Evolutionary conservation across 2,329 filamentous ascomycete genomes (phyloP), one percentile per base, ranked within the genome.

Genomic region (Ustulina deusta): DNA sequence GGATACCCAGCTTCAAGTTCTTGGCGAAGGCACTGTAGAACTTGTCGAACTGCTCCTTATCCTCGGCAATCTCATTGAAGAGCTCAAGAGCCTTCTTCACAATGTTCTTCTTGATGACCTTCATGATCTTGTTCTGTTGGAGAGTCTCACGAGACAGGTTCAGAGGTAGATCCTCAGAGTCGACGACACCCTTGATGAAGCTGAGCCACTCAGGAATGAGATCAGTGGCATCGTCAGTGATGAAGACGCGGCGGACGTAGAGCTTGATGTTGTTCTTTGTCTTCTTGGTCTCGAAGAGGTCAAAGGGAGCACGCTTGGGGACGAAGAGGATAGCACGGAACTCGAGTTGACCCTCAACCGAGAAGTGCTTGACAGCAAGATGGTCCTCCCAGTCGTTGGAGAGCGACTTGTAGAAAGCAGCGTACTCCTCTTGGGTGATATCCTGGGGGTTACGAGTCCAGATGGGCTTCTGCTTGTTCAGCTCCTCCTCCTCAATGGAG

Each of bases 201-300:
- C 93, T 90, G 80, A 99, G 91, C 96, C 96, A 99, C 89, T 99
- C 96, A 69, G 96, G 96, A 75, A 99, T 97, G 85, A 99, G 92
- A 82, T 99, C 96, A 77, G 96, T 98, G 78, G 96, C 96, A 83
- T 99, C 96, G 77, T 99, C 96, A 70, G 96, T 99, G 89, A 99
- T 99, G 92, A 99, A 99, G 84, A 99, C 96, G 83, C 96, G 96
- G 83, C 96, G 95, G 80, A 99, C 96, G 86, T 99, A 99, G 78
- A 99, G 91, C 92, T 99, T 99, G 90, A 99, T 98, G 92, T 99
- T 99, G 93, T 98, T 99, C 94, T 99, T 99, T 81, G 95, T 97
- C 92, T 97, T 97, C 93, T 99, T 99, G 82, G 95, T 97, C 92
- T 99, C 96, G 83, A 99, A 99, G 72, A 99, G 93, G 81, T 99